Percentiles rank a stretch among this genome's conserved stretches.
Evolutionary conservation across 1,284 basidiomycete species (phyloP).

Genomic region (Austroboletus novae-zelandiae): DNA sequence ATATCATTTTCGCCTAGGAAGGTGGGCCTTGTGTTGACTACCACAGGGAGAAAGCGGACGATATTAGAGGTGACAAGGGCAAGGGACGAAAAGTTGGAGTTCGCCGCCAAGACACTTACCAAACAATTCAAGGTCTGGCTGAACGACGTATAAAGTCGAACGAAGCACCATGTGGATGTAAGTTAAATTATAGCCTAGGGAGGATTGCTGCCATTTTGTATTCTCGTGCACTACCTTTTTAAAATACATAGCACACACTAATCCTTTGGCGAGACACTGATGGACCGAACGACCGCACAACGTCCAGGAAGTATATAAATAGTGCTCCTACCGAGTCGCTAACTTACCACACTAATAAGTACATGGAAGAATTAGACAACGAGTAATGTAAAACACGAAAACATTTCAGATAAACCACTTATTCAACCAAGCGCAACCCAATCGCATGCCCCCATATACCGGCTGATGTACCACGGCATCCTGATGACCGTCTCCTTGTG

Average conservation of each 20-base stretch:
- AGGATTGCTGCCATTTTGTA: too few relatives aligned
- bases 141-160: constrained; percentile 11
- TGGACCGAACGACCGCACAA: too few relatives aligned
- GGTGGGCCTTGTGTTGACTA: constrained; percentile 51
- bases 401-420: background rate
- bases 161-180: too few relatives aligned
- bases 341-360: too few relatives aligned
- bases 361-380: too few relatives aligned
- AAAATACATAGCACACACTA: too few relatives aligned
- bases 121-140: constrained; percentile 34
- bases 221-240: too few relatives aligned
- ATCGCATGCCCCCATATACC: constrained; percentile 18
- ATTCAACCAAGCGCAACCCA: constrained; percentile 24
- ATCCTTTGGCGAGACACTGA: too few relatives aligned
- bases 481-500: constrained; percentile 25
- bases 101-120: constrained; percentile 53
- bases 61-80: constrained; percentile 54
- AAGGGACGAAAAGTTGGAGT: constrained; percentile 59
- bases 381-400: too few relatives aligned
- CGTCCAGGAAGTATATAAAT: background rate
- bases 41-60: constrained; percentile 44
- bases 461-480: constrained; percentile 20
- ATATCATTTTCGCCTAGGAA: constrained; percentile 57
- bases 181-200: too few relatives aligned
- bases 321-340: too few relatives aligned